Conservation (phyloP, 148 eudicot genomes). For the Amaranthus palmeri region DNA sequence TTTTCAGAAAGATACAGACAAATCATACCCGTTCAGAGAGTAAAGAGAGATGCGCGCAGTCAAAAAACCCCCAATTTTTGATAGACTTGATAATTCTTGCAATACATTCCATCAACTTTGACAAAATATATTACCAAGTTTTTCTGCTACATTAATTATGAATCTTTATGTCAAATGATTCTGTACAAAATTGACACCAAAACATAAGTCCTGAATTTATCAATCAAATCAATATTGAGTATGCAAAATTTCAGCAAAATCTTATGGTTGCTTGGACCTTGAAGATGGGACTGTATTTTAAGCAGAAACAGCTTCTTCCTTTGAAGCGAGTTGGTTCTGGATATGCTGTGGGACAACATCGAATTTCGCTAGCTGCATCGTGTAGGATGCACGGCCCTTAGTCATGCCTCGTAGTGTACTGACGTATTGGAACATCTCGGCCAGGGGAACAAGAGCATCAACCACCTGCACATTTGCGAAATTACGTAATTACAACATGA, state of each 20-base stretch:
- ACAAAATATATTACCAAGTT: constrained; percentile 6
- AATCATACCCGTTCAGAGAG: no score
- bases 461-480: constrained; percentile 50
- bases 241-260: constrained; percentile 10
- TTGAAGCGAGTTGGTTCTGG: constrained; percentile 74
- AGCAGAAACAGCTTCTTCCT: constrained; percentile 78
- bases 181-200: constrained; percentile 22
- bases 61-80: no score
- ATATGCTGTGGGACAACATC: constrained; percentile 97
- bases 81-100: background rate
- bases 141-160: constrained; percentile 3
- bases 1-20: no score
- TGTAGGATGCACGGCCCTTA: constrained; percentile 92
- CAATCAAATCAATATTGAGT: background rate
- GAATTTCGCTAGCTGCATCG: constrained; percentile 86
- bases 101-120: background rate
- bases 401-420: constrained; percentile 89
- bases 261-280: constrained; percentile 5
- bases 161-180: constrained; percentile 5
- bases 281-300: constrained; percentile 16
- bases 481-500: background rate
- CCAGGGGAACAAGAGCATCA: constrained; percentile 83
- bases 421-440: constrained; percentile 96
- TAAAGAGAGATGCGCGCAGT: no score
- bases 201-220: constrained; percentile 1